Base-by-base conservation (phyloP, 805 yeast species). In the Lachancea quebecensis region DNA sequence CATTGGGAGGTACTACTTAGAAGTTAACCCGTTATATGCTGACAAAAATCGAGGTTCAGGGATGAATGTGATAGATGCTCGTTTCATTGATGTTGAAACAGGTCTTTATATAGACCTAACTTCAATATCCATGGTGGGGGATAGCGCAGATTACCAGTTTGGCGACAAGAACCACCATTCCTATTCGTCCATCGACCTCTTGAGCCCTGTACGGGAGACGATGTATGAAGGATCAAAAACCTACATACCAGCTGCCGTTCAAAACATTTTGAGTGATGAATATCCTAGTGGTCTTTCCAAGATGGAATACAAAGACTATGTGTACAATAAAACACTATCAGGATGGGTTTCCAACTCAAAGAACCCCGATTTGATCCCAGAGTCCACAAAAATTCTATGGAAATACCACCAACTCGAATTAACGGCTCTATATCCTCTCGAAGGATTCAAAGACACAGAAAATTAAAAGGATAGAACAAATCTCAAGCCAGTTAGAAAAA, bases 101-200 rank as follows among this genome's bases (percentile, higher is more conserved):
- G 85, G 84, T 0, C 60, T 76, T 45, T 79, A 74, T 51, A 74
- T 79, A 42, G 84, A 79, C 57, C 73, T 79, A 31, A 79, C 84
- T 0, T 83, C 76, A 0, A 62, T 79, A 47, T 71, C 37, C 12
- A 12, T 4, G 4, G 15, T 12, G 8, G 34, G 4, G 34, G 15
- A n/a, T 8, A 31, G 15, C 34, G 25, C 25, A 21, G 25, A 7
- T 21, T 21, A 4, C 25, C 25, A 21, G 4, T 21, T 21, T 21
- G 12, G 33, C 33, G 33, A 30, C 33, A 30, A 30, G 17, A 47
- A 49, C 27, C 41, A 42, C 25, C 42, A 44, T 34, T 48, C 41
- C 25, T 41, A 44, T 14, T 35, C 42, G 16, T 17, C 25, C 3
- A 8, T 49, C n/a, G 33, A 34, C 8, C n/a, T 27, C 2, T n/a